Percentiles rank a stretch among this genome's conserved stretches.
Conservation (phyloP, 2,329 filamentous ascomycete genomes). For the Fonsecaea nubica region DNA sequence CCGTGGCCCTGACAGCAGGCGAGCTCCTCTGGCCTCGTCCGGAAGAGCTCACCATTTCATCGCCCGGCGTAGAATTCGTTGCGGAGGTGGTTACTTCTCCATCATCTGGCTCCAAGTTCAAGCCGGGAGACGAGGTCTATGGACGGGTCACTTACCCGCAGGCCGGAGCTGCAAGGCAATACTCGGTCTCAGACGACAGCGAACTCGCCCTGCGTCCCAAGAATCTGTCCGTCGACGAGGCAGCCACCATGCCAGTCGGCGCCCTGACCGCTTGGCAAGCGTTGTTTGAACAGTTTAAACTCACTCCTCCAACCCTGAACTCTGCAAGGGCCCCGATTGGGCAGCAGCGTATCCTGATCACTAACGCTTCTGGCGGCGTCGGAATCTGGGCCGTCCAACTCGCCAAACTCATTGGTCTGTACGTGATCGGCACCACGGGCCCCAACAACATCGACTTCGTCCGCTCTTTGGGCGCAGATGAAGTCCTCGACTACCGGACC, state of each 20-base stretch:
- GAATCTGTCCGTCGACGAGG: conserved; percentile 47
- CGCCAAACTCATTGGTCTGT: conserved; percentile 47
- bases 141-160: conserved; percentile 47
- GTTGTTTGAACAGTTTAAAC: conserved; percentile 50
- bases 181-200: conserved; percentile 44
- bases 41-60: conserved; percentile 40
- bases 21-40: conserved; percentile 53
- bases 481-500: conserved; percentile 51
- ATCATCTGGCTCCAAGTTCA: conserved; percentile 45
- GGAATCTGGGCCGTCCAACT: conserved; percentile 55
- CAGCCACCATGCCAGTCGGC: conserved; percentile 50
- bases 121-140: conserved; percentile 50
- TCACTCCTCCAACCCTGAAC: conserved; percentile 29
- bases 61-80: conserved; percentile 54
- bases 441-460: conserved; percentile 50
- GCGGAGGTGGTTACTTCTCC: conserved; percentile 50
- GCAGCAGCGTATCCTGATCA: conserved; percentile 49
- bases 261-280: conserved; percentile 54
- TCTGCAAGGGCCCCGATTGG: neutral
- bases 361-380: conserved; percentile 54
- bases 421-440: conserved; percentile 52
- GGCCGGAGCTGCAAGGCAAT: conserved; percentile 49
- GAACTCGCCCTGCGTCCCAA: conserved; percentile 49
- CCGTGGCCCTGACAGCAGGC: conserved; percentile 50
- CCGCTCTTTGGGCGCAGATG: conserved; percentile 49